Percentiles rank a stretch among this genome's conserved stretches.
Conservation (phyloP, 2,329 filamentous ascomycete species). For the Hirsutella thompsonii region DNA sequence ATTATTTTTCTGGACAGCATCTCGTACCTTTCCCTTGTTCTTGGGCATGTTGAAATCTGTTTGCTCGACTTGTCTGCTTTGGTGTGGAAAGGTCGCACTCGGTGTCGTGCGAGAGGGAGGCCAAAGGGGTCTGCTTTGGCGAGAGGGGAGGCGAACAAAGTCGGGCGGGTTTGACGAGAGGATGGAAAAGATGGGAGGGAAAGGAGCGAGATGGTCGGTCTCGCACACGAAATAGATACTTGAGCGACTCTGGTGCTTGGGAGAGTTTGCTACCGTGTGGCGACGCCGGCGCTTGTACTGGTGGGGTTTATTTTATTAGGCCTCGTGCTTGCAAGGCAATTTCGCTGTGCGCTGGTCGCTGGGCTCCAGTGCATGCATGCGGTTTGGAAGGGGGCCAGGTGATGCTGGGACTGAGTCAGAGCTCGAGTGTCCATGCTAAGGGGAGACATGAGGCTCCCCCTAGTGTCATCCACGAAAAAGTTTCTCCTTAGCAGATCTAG, state of each 20-base stretch:
- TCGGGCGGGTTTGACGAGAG: not conserved
- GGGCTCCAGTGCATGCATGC: conserved; percentile 1
- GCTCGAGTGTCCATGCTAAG: too few relatives aligned
- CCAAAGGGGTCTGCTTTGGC: not conserved
- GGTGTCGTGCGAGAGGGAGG: too few relatives aligned
- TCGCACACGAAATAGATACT: too few relatives aligned
- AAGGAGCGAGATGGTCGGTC: not conserved
- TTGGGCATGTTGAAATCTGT: conserved; percentile 65
- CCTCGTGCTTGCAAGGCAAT: not conserved
- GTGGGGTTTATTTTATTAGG: not conserved
- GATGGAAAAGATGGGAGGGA: not conserved
- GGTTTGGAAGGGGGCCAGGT: not conserved
- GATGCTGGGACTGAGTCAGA: not conserved
- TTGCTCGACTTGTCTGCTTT: not conserved
- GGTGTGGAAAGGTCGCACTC: too few relatives aligned
- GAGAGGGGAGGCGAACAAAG: not conserved
- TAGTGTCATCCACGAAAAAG: too few relatives aligned
- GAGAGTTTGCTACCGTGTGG: not conserved
- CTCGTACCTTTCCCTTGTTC: conserved; percentile 97
- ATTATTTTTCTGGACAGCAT: too few relatives aligned
- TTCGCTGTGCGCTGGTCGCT: not conserved
- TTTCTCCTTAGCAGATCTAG: too few relatives aligned
- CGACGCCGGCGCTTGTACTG: not conserved
- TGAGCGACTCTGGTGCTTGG: not conserved
- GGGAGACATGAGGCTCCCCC: too few relatives aligned